phyloP scores from a whole-genome alignment of 768 basidiomycete genomes.

The Zangia roseola region DNA sequence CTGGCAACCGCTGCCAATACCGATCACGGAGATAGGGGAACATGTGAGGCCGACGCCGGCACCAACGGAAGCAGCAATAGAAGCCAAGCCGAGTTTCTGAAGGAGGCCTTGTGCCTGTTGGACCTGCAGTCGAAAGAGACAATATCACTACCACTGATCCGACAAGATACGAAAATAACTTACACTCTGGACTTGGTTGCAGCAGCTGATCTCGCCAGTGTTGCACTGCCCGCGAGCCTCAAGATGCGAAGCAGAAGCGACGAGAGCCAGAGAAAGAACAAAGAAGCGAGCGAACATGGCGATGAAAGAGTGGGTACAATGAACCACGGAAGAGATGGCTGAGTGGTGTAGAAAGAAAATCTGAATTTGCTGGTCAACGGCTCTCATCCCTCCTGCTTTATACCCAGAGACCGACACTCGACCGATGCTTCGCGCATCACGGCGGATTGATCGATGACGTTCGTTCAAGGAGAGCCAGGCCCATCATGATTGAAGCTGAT shows the following conservation, averaged over 20 bases:
- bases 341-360: too few species aligned
- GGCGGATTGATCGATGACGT: too few species aligned
- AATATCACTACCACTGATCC: too few species aligned
- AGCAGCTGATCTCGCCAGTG: constrained; percentile 11
- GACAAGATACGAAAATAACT: too few species aligned
- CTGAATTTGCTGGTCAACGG: too few species aligned
- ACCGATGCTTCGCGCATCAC: too few species aligned
- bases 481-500: too few species aligned
- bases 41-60: constrained; percentile 11
- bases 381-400: too few species aligned
- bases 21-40: constrained; percentile 3
- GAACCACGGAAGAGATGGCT: too few species aligned
- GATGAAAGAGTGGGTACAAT: neutral
- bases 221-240: constrained; percentile 11
- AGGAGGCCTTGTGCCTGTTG: neutral
- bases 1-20: constrained; percentile 2
- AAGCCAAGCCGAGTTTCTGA: neutral
- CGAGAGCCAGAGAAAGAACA: constrained; percentile 12
- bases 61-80: neutral
- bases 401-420: too few species aligned
- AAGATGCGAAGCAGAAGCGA: constrained; percentile 11
- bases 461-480: too few species aligned
- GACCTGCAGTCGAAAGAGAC: neutral
- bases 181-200: neutral
- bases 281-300: constrained; percentile 18